phyloP scores from a whole-genome alignment of 768 basidiomycete genomes.

The Cyclocybe aegerita region DNA sequence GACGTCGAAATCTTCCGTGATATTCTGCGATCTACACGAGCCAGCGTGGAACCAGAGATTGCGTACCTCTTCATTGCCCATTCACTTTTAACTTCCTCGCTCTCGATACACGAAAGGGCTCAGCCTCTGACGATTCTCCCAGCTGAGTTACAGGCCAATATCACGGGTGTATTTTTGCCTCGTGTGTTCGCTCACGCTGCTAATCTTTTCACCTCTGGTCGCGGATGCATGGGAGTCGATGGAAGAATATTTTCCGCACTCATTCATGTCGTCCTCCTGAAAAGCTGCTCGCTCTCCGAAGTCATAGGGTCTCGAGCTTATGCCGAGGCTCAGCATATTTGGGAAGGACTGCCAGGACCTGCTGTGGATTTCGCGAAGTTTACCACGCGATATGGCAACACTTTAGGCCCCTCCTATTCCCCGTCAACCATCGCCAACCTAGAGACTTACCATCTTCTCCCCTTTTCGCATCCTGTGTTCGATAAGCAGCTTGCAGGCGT shows the following conservation, averaged over 20 bases:
- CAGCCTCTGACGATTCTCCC: constrained; percentile 25
- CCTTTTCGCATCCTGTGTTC: constrained; percentile 36
- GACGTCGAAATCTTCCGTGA: constrained; percentile 2
- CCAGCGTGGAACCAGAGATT: constrained; percentile 13
- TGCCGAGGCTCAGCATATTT: constrained; percentile 21
- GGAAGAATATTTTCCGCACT: constrained; percentile 49
- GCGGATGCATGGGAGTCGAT: constrained; percentile 46
- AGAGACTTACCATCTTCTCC: constrained; percentile 26
- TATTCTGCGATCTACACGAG: background rate
- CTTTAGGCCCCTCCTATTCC: constrained; percentile 3
- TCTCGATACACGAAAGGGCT: constrained; percentile 42
- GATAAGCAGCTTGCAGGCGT: constrained; percentile 23
- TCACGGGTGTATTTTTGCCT: constrained; percentile 42
- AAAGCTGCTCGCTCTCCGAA: constrained; percentile 27
- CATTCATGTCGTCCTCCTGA: constrained; percentile 32
- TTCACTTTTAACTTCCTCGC: constrained; percentile 30
- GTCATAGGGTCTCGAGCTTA: constrained; percentile 17
- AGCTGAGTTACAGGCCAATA: constrained; percentile 24
- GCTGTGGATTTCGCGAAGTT: constrained; percentile 17
- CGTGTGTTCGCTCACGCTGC: constrained; percentile 31
- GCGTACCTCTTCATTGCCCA: constrained; percentile 25
- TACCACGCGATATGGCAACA: constrained; percentile 16
- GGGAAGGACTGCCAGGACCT: constrained; percentile 12
- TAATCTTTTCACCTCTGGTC: constrained; percentile 15
- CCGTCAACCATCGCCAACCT: background rate